Evolutionary conservation across 768 basidiomycete genomes (phyloP).

Genomic region (Sporobolomyces roseus): DNA sequence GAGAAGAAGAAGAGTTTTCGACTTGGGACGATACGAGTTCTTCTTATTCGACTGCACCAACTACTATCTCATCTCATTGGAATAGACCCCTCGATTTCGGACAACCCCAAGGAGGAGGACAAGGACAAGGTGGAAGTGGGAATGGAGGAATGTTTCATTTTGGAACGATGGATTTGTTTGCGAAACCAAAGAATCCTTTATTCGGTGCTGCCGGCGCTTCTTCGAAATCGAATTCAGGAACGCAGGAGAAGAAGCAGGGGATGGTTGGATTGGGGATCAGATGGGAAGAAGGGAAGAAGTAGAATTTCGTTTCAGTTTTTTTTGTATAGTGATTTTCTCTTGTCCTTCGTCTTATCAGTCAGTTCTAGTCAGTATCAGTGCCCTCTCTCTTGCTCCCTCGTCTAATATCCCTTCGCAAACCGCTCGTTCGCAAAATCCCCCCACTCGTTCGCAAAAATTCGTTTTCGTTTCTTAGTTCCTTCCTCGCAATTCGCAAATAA

Average conservation of each 20-base stretch:
- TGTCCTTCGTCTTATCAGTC: too few relatives aligned
- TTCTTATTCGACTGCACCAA: conserved; percentile 3
- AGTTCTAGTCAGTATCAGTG: too few relatives aligned
- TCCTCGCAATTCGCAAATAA: background rate
- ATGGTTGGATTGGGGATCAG: background rate
- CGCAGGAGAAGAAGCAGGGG: background rate
- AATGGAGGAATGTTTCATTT: conserved; percentile 22
- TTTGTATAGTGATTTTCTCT: too few relatives aligned
- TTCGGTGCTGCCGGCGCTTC: too few relatives aligned
- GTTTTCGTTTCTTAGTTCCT: too few relatives aligned
- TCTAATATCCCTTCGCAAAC: too few relatives aligned
- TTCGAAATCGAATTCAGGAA: background rate
- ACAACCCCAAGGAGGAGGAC: background rate
- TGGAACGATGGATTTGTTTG: conserved; percentile 21
- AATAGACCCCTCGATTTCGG: background rate
- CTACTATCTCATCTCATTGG: background rate
- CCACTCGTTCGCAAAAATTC: background rate
- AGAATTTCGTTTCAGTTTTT: too few relatives aligned
- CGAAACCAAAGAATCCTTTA: conserved; percentile 17
- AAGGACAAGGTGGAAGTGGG: background rate
- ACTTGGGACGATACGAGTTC: conserved; percentile 1
- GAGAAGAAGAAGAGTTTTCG: background rate
- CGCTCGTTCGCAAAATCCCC: too few relatives aligned
- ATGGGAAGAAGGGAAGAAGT: too few relatives aligned
- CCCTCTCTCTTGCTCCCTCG: too few relatives aligned